A percentile compares a stretch with the other conserved stretches of the same genome.
These are phyloP conservation scores for Umbelopsis vinacea DNA, from an alignment of 192 early-diverging fungal species.

Conservation along the genomic window DNA sequence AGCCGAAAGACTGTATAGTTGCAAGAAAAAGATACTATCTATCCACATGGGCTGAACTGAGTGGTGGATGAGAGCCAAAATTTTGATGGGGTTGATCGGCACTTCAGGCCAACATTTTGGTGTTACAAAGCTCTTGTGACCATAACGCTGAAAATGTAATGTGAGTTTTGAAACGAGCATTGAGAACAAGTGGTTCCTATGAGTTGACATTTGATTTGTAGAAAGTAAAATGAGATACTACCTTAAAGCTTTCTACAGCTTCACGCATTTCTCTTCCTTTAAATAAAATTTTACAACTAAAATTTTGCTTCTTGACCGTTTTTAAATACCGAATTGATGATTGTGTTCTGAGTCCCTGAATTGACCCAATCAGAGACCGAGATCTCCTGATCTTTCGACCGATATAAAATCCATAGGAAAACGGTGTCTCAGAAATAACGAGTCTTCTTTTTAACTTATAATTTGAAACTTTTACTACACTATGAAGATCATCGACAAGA, in stretches of 20 bases:
- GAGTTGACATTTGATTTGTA: too few species aligned
- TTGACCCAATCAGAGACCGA: constrained; percentile 7
- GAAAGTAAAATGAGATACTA: too few species aligned
- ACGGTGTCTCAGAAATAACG: constrained; percentile 8
- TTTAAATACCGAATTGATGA: constrained; percentile 5
- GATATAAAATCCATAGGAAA: constrained; percentile 11
- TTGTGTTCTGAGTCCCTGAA: constrained; percentile 1
- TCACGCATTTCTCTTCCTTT: too few species aligned
- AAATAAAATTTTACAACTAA: not conserved
- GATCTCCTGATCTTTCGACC: constrained; percentile 16
- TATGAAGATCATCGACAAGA: constrained; percentile 77
- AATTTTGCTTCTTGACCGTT: not conserved
- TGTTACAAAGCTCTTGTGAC: not conserved
- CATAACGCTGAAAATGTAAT: not conserved
- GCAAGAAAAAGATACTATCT: not conserved
- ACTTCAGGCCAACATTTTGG: not conserved
- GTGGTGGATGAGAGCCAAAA: not conserved
- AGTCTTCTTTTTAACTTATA: not conserved
- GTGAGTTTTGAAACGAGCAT: not conserved
- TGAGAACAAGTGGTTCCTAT: too few species aligned
- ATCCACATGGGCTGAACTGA: not conserved
- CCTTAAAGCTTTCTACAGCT: too few species aligned
- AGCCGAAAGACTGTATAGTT: too few species aligned
- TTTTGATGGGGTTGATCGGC: constrained; percentile 1
- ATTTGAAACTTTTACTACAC: constrained; percentile 1